Conservation (phyloP, 768 basidiomycete genomes). For the Tricholomella constricta region DNA sequence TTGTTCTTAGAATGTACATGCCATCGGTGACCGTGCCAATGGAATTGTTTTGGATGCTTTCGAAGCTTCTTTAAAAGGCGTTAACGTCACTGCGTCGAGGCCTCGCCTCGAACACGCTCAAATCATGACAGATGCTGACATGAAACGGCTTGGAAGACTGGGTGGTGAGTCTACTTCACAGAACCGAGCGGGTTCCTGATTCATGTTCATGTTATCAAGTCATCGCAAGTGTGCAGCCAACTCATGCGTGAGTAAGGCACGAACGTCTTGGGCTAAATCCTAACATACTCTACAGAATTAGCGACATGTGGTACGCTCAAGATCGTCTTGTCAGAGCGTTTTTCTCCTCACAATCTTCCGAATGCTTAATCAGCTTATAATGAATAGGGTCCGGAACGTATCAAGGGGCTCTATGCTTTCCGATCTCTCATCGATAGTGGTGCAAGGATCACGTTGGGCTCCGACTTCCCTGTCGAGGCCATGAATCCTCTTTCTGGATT, state of each 20-base stretch:
- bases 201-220: conserved; percentile 45
- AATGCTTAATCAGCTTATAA: conserved; percentile 6
- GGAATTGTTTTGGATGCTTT: conserved; percentile 82
- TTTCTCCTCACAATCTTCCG: not conserved
- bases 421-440: conserved; percentile 66
- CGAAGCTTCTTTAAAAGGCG: conserved; percentile 62
- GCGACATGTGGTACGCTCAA: conserved; percentile 91
- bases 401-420: conserved; percentile 88
- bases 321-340: conserved; percentile 62
- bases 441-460: conserved; percentile 75
- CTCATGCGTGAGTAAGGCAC: conserved; percentile 66
- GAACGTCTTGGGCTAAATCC: not conserved
- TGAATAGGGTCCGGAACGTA: conserved; percentile 73
- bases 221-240: conserved; percentile 89
- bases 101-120: conserved; percentile 92
- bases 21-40: conserved; percentile 88
- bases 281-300: conserved; percentile 48
- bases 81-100: conserved; percentile 64
- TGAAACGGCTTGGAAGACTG: conserved; percentile 73
- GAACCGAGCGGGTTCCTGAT: not conserved
- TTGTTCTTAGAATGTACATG: conserved; percentile 73
- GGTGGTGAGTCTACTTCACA: conserved; percentile 56
- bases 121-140: conserved; percentile 75
- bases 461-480: conserved; percentile 88
- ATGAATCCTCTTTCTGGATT: conserved; percentile 85